Percentiles rank a stretch among this genome's conserved stretches.
phyloP scores from a whole-genome alignment of 208 protist species.

The Leishmania mexicana region DNA sequence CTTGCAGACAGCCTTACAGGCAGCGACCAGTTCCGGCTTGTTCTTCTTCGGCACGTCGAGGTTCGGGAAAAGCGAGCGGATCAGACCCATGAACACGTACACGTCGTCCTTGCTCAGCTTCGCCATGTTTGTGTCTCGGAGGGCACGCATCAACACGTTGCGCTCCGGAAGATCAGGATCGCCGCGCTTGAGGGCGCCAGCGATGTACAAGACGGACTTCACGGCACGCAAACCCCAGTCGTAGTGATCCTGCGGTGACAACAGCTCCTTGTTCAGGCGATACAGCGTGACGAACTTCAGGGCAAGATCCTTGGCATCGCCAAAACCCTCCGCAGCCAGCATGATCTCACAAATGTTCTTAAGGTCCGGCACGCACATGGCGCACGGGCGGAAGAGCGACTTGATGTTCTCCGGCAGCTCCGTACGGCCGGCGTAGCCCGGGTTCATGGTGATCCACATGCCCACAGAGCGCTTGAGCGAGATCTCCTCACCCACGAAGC shows the following conservation, averaged over 20 bases:
- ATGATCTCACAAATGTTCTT: conserved; percentile 99
- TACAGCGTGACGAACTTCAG: conserved; percentile 99
- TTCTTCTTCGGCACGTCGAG: conserved; percentile 95
- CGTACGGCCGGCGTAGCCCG: conserved; percentile 96
- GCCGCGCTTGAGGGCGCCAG: conserved; percentile 95
- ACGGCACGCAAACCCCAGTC: conserved; percentile 99
- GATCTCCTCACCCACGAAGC: conserved; percentile 97
- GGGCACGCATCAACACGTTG: conserved; percentile 97
- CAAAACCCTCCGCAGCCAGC: conserved; percentile 97
- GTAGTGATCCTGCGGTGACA: conserved; percentile 98
- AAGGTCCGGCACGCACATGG: conserved; percentile 98
- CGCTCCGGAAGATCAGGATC: conserved; percentile 95
- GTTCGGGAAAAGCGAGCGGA: conserved; percentile 97
- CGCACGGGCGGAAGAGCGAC: conserved; percentile 96
- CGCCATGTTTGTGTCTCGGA: conserved; percentile 98
- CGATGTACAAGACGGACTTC: conserved; percentile 98
- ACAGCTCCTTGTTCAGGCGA: conserved; percentile 95
- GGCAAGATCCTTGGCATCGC: conserved; percentile 95
- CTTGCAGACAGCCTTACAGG: conserved; percentile 92
- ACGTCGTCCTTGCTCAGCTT: conserved; percentile 98
- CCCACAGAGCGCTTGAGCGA: conserved; percentile 88
- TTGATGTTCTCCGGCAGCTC: conserved; percentile 98
- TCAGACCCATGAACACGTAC: conserved; percentile 98
- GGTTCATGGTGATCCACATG: conserved; percentile 99
- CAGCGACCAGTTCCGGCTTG: conserved; percentile 91